Conservation (phyloP, 208 protist species). For the Leishmania gerbilli region DNA sequence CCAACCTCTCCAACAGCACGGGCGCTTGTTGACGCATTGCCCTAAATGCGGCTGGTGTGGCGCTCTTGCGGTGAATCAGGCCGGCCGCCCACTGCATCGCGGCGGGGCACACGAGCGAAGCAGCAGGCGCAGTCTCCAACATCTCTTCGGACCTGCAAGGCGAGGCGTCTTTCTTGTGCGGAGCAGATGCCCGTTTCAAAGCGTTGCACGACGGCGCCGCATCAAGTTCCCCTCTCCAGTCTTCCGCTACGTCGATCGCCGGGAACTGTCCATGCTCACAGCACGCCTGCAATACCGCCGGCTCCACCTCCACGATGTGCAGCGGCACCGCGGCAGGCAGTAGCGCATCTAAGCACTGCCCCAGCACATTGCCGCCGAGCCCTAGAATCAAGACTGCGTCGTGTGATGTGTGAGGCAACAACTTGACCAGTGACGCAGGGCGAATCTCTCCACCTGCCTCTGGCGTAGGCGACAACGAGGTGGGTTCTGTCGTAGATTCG, state of each 20-base stretch:
- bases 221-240: not conserved
- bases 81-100: not conserved
- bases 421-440: not conserved
- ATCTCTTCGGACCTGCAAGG: not conserved
- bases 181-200: not conserved
- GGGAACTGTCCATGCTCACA: conserved; percentile 49
- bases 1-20: not conserved
- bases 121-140: not conserved
- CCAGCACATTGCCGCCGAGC: conserved; percentile 81
- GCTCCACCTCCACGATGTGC: conserved; percentile 83
- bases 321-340: conserved; percentile 49
- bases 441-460: not conserved
- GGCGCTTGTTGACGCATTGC: conserved; percentile 3
- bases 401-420: conserved; percentile 26
- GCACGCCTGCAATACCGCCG: conserved; percentile 61
- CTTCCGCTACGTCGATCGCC: not conserved
- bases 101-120: not conserved
- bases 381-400: conserved; percentile 72
- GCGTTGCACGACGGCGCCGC: not conserved
- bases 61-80: not conserved
- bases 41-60: not conserved
- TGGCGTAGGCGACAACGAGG: not conserved
- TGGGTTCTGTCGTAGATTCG: not conserved
- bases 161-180: not conserved
- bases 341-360: conserved; percentile 61